phyloP scores from a whole-genome alignment of 148 eudicot species.

The Chenopodium album region DNA sequence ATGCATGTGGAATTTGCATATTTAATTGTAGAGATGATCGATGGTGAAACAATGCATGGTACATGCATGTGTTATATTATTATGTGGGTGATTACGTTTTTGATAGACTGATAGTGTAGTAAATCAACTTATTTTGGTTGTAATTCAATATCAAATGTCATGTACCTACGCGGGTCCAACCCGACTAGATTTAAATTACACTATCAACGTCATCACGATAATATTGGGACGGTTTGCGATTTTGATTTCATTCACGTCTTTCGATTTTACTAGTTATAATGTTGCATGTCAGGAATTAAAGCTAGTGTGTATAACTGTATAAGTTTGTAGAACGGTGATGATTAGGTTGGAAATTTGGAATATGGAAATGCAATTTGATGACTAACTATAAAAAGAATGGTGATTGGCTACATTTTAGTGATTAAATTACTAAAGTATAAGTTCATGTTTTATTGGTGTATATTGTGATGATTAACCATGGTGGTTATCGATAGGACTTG shows the following conservation, averaged over 20 bases:
- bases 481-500: neutral
- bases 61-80: neutral
- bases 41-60: neutral
- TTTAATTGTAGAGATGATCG: neutral
- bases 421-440: neutral
- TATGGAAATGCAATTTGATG: too few relatives aligned
- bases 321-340: too few relatives aligned
- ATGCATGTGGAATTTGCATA: neutral
- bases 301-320: too few relatives aligned
- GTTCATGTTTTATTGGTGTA: neutral
- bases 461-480: neutral
- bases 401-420: neutral
- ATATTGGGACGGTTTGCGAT: too few relatives aligned
- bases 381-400: neutral
- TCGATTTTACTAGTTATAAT: too few relatives aligned
- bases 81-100: too few relatives aligned
- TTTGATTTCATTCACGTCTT: too few relatives aligned
- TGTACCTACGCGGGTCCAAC: neutral
- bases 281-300: too few relatives aligned
- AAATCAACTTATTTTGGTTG: neutral
- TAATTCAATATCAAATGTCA: too few relatives aligned
- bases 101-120: neutral
- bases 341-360: too few relatives aligned
- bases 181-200: neutral
- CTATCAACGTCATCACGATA: too few relatives aligned